phyloP scores from a whole-genome alignment of 75 land plant genomes.

The Chamaecyparis obtusa region DNA sequence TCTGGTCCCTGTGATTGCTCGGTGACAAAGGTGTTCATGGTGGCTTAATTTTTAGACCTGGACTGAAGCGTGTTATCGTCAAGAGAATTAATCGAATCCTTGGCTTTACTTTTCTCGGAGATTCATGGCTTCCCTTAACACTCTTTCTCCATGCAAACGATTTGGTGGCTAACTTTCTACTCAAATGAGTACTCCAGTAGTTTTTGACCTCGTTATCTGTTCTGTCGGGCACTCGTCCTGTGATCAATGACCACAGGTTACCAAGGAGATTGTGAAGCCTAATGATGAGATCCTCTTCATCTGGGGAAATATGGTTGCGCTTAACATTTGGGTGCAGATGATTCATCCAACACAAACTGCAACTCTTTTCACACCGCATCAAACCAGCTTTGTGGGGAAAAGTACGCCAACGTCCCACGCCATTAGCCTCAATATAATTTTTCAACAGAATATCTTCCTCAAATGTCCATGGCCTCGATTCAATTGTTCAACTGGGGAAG shows the following conservation, averaged over 20 bases:
- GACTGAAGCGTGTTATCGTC: no score
- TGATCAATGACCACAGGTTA: neutral
- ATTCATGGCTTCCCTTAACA: no score
- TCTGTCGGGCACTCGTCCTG: no score
- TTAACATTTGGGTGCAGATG: slow-evolving; percentile 12
- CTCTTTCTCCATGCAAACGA: no score
- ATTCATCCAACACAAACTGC: slow-evolving; percentile 9
- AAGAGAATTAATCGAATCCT: no score
- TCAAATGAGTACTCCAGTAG: no score
- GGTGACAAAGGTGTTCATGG: no score
- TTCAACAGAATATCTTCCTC: slow-evolving; percentile 18
- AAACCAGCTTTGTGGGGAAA: slow-evolving; percentile 23
- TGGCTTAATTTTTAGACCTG: no score
- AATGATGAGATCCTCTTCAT: slow-evolving; percentile 12
- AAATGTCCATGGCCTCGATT: slow-evolving; percentile 22
- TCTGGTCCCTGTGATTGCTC: neutral
- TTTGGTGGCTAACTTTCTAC: no score
- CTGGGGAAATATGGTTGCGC: slow-evolving; percentile 11
- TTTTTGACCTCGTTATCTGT: no score
- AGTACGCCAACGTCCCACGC: slow-evolving; percentile 20
- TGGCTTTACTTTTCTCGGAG: no score
- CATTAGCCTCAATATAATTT: slow-evolving; percentile 16
- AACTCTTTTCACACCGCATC: slow-evolving; percentile 10
- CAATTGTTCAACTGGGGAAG: slow-evolving; percentile 5
- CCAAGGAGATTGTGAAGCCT: slow-evolving; percentile 6